Conservation (phyloP, 768 basidiomycete genomes). For the Dentipellis sp. region DNA sequence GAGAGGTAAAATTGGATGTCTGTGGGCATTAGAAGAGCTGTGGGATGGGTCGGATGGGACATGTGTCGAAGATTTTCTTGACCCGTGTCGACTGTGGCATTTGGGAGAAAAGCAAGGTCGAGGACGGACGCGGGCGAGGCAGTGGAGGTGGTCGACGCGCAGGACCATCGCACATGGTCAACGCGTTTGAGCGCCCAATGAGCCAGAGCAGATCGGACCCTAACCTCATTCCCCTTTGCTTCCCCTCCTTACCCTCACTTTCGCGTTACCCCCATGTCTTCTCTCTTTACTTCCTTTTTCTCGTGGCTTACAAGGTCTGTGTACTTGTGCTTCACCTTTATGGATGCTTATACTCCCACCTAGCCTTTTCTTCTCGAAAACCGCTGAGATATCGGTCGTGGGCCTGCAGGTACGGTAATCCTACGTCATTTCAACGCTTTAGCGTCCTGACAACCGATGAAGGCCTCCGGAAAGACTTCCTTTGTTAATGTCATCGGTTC, state of each 20-base stretch:
- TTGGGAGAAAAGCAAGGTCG: neutral
- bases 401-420: slow-evolving; percentile 57
- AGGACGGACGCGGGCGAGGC: neutral
- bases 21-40: too few species aligned
- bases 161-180: too few species aligned
- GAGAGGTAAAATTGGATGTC: too few species aligned
- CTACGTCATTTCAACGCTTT: neutral
- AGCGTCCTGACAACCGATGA: neutral
- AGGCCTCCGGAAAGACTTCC: slow-evolving; percentile 94
- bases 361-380: slow-evolving; percentile 80
- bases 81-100: neutral
- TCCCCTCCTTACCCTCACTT: neutral
- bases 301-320: slow-evolving; percentile 46
- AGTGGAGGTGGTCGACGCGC: neutral
- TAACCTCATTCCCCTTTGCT: slow-evolving; percentile 2
- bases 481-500: slow-evolving; percentile 88
- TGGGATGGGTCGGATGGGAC: too few species aligned
- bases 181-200: too few species aligned
- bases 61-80: neutral
- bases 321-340: neutral
- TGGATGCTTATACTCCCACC: neutral
- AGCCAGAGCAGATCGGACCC: neutral
- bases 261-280: slow-evolving; percentile 1
- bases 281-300: slow-evolving; percentile 32
- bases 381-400: slow-evolving; percentile 86